Evolutionary conservation across 257 asterid species (phyloP).

Genomic region (Solanum pimpinellifolium): DNA sequence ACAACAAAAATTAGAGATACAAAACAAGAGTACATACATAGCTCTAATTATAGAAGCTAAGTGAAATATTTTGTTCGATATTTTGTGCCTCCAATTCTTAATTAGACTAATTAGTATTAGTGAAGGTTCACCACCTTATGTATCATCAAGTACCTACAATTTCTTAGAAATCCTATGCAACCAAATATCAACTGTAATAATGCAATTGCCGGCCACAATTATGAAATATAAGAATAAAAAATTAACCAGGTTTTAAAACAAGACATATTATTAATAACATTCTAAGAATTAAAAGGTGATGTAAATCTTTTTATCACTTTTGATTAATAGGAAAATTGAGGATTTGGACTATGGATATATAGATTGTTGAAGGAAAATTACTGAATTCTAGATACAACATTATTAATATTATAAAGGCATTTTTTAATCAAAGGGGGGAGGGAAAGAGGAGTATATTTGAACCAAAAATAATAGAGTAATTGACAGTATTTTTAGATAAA

Average conservation of each 20-base stretch:
- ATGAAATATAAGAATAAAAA: too few relatives aligned
- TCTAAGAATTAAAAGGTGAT: neutral
- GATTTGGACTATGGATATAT: neutral
- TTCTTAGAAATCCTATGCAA: neutral
- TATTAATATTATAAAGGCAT: neutral
- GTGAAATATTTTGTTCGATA: neutral
- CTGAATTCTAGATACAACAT: neutral
- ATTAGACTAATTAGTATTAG: neutral
- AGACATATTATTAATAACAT: neutral
- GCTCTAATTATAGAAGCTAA: neutral
- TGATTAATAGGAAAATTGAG: neutral
- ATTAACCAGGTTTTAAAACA: neutral
- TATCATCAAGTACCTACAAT: too few relatives aligned
- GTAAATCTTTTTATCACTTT: neutral
- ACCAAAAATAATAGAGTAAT: too few relatives aligned
- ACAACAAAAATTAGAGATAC: neutral
- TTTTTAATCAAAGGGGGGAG: neutral
- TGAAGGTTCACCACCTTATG: too few relatives aligned
- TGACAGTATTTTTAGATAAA: neutral
- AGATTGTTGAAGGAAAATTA: neutral
- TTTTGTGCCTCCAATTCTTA: neutral
- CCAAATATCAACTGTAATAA: neutral
- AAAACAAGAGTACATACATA: neutral
- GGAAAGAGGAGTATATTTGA: neutral
- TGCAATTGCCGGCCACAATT: neutral